Evolutionary conservation across 2,329 filamentous ascomycete species (phyloP).

Genomic region (Aspergillus awamori): DNA sequence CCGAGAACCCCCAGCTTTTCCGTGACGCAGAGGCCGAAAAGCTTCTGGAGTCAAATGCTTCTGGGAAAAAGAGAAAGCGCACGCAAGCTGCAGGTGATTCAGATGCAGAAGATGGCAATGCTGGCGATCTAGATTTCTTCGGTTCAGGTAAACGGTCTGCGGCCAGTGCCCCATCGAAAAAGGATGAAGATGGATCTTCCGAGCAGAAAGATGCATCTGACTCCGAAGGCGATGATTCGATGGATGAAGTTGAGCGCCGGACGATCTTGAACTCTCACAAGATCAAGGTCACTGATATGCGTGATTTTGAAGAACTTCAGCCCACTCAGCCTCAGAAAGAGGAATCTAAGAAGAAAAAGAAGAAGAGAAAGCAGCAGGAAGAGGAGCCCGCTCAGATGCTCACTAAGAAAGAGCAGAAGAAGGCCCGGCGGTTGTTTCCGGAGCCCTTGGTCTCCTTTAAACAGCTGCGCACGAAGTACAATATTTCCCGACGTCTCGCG

Average conservation of each 20-base stretch:
- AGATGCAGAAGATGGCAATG: slow-evolving; percentile 18
- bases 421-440: slow-evolving; percentile 66
- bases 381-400: slow-evolving; percentile 33
- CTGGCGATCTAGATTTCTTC: slow-evolving; percentile 42
- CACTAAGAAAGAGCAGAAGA: slow-evolving; percentile 54
- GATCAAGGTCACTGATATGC: slow-evolving; percentile 80
- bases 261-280: slow-evolving; percentile 77
- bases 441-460: slow-evolving; percentile 77
- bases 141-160: slow-evolving; percentile 32
- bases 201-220: slow-evolving; percentile 29
- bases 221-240: slow-evolving; percentile 32
- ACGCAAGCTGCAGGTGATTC: slow-evolving; percentile 24
- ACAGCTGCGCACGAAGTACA: slow-evolving; percentile 70
- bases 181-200: slow-evolving; percentile 19
- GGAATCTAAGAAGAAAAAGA: slow-evolving; percentile 55
- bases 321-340: slow-evolving; percentile 27
- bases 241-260: slow-evolving; percentile 72
- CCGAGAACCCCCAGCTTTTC: slow-evolving; percentile 43
- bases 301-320: slow-evolving; percentile 48
- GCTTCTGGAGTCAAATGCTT: slow-evolving; percentile 27
- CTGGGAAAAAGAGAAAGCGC: slow-evolving; percentile 43
- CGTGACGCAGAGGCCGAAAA: slow-evolving; percentile 33
- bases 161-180: slow-evolving; percentile 21
- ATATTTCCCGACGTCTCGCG: slow-evolving; percentile 71
- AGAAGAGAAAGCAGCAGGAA: slow-evolving; percentile 57